These are phyloP conservation scores for Ogataea trehalophila DNA, from an alignment of 805 yeast genomes.

Conservation along the genomic window DNA sequence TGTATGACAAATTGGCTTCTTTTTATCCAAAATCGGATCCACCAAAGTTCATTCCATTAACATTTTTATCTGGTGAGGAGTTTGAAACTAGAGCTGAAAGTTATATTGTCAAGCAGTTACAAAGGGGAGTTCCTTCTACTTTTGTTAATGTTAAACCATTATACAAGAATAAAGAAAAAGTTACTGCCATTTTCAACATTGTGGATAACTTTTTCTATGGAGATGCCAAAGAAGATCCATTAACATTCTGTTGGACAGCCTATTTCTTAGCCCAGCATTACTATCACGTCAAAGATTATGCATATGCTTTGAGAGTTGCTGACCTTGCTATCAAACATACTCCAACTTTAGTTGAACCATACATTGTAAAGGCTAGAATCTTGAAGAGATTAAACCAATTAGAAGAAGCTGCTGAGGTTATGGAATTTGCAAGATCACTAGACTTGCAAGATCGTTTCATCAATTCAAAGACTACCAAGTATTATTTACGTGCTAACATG, in stretches of 20 bases:
- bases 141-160: slow-evolving; percentile 82
- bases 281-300: slow-evolving; percentile 49
- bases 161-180: slow-evolving; percentile 44
- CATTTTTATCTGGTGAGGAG: slow-evolving; percentile 54
- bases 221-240: slow-evolving; percentile 32
- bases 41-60: slow-evolving; percentile 71
- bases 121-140: slow-evolving; percentile 84
- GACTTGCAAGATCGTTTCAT: slow-evolving; percentile 91
- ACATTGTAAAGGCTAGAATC: slow-evolving; percentile 75
- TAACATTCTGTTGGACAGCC: slow-evolving; percentile 59
- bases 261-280: slow-evolving; percentile 79
- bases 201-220: slow-evolving; percentile 44
- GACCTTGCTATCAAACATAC: slow-evolving; percentile 65
- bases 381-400: slow-evolving; percentile 65
- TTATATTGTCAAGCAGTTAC: slow-evolving; percentile 59
- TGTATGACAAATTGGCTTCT: slow-evolving; percentile 60
- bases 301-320: slow-evolving; percentile 50
- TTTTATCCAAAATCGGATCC: slow-evolving; percentile 85
- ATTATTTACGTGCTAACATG: slow-evolving; percentile 69
- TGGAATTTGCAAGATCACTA: slow-evolving; percentile 66
- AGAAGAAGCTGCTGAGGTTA: slow-evolving; percentile 54
- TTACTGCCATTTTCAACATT: slow-evolving; percentile 43
- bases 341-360: slow-evolving; percentile 81
- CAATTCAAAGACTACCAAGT: slow-evolving; percentile 83
- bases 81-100: slow-evolving; percentile 39